Percentiles rank a stretch among this genome's conserved stretches.
Evolutionary conservation across 768 basidiomycete genomes (phyloP).

Genomic region (Phylloporus rhodoxanthus): DNA sequence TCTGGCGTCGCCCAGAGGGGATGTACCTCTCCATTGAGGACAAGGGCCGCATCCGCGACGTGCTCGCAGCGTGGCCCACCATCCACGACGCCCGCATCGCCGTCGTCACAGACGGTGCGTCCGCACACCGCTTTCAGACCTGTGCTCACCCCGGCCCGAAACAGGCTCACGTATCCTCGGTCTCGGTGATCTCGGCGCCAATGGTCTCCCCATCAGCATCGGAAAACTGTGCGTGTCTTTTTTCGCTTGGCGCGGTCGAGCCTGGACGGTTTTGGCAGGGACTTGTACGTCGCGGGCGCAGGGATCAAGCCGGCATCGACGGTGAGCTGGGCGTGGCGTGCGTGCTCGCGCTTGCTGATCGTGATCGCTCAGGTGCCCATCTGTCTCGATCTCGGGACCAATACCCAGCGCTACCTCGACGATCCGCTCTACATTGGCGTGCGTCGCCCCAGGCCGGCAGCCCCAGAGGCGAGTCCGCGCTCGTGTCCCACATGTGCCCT

Average conservation of each 20-base stretch:
- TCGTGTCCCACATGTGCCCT: background rate
- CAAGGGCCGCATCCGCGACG: slow-evolving; percentile 55
- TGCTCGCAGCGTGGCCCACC: slow-evolving; percentile 49
- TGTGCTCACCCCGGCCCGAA: slow-evolving; percentile 2
- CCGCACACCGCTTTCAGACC: background rate
- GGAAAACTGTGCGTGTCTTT: slow-evolving; percentile 56
- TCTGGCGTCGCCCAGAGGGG: slow-evolving; percentile 60
- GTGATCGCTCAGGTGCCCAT: slow-evolving; percentile 44
- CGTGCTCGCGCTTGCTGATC: background rate
- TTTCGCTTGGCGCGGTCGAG: background rate
- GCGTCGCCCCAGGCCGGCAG: slow-evolving; percentile 45
- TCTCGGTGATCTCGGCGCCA: slow-evolving; percentile 43
- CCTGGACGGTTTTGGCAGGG: slow-evolving; percentile 30
- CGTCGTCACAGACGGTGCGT: slow-evolving; percentile 69
- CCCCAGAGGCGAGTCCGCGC: slow-evolving; percentile 34
- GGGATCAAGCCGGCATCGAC: slow-evolving; percentile 53
- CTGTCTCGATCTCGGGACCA: slow-evolving; percentile 71
- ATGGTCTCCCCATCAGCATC: slow-evolving; percentile 51
- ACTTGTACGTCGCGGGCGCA: slow-evolving; percentile 67
- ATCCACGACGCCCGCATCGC: slow-evolving; percentile 50
- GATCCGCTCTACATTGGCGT: slow-evolving; percentile 77
- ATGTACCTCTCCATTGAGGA: slow-evolving; percentile 59
- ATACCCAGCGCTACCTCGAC: slow-evolving; percentile 57
- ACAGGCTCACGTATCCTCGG: slow-evolving; percentile 68
- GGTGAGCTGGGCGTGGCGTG: slow-evolving; percentile 17